These are phyloP conservation scores for Auxenochlorella pyrenoidosa DNA, from an alignment of 139 green algal genomes.

Conservation along the genomic window DNA sequence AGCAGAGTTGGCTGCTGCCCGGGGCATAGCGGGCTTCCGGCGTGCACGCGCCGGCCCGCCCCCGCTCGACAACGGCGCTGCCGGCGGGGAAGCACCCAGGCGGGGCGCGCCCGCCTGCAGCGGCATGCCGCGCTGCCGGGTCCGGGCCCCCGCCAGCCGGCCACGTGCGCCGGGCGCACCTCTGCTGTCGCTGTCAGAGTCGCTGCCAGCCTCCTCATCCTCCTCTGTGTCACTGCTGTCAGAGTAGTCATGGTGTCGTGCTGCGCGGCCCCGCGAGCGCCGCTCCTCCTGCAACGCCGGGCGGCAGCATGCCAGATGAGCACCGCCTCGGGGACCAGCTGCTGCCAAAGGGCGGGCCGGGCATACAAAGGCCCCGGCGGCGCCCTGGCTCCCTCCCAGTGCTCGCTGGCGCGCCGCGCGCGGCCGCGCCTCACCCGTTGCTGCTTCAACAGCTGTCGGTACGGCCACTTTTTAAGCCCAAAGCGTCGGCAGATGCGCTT, in stretches of 20 bases:
- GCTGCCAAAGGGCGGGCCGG: neutral
- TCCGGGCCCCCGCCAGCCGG: too few relatives aligned
- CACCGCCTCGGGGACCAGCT: neutral
- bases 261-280: neutral
- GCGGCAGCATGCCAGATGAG: neutral
- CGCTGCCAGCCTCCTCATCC: constrained; percentile 4
- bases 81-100: too few relatives aligned
- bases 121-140: too few relatives aligned
- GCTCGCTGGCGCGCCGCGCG: neutral
- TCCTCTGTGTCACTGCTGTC: neutral
- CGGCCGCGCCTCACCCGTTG: constrained; percentile 7
- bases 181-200: neutral
- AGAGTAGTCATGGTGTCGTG: neutral
- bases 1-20: too few relatives aligned
- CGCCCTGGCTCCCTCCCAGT: too few relatives aligned
- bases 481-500: constrained; percentile 29
- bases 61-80: too few relatives aligned
- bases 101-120: too few relatives aligned
- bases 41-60: too few relatives aligned
- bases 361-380: too few relatives aligned
- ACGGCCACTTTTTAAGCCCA: constrained; percentile 34
- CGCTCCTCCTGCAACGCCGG: neutral
- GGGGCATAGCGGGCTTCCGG: too few relatives aligned
- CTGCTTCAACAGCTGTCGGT: constrained; percentile 28
- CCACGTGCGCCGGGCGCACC: neutral